phyloP scores from a whole-genome alignment of 177 flowering plant species.

The Vitis hybrid region DNA sequence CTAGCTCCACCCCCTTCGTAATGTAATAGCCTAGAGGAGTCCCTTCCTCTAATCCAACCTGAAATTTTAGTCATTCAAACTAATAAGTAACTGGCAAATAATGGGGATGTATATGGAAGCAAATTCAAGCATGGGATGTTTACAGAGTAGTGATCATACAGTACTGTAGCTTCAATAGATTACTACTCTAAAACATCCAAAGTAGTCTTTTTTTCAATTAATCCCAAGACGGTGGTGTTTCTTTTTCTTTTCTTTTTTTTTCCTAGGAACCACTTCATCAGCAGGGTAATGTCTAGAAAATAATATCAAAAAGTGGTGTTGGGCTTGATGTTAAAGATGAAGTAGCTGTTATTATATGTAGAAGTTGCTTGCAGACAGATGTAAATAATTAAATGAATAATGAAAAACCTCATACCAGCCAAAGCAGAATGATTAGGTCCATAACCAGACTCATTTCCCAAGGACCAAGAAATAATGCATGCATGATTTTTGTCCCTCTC shows the following conservation, averaged over 20 bases:
- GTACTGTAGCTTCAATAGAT: no score
- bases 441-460: slow-evolving; percentile 93
- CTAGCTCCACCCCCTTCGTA: slow-evolving; percentile 98
- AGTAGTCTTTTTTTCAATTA: no score
- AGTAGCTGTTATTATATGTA: neutral
- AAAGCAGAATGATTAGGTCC: slow-evolving; percentile 94
- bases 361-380: neutral
- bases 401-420: slow-evolving; percentile 54
- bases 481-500: slow-evolving; percentile 99
- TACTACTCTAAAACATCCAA: no score
- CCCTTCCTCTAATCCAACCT: slow-evolving; percentile 94
- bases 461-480: slow-evolving; percentile 88
- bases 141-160: no score
- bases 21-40: slow-evolving; percentile 80
- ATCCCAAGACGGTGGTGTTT: no score
- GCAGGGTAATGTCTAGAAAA: no score
- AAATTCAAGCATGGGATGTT: neutral
- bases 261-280: no score
- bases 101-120: neutral
- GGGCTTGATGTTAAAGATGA: neutral
- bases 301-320: no score
- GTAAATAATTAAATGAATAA: neutral
- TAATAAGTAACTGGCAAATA: neutral
- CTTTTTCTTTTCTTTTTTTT: no score
- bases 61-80: slow-evolving; percentile 2